Evolutionary conservation across 257 asterid genomes (phyloP), one percentile per base, ranked within the genome.

Genomic region (Gentiana dahurica): DNA sequence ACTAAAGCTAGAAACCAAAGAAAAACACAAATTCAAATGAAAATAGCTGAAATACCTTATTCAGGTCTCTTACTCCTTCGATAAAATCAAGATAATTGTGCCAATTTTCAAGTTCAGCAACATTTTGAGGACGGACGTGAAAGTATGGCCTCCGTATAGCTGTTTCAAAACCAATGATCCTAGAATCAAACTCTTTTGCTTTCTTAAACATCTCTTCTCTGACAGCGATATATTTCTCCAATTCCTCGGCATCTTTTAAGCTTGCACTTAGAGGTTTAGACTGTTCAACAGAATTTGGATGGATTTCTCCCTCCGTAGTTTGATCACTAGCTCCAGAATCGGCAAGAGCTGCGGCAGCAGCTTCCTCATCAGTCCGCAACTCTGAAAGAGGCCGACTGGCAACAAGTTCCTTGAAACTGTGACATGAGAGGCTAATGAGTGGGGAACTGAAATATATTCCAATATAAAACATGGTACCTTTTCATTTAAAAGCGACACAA

Each of bases 71-170:
- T 57, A 72, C 83, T 70, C 87, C 86, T 76, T 92, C 99, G 61
- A 81, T 76, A 73, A 83, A 88, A 77, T 88, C 87, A 58, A 92
- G 95, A 76, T 88, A 92, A 74, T 54, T 80, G 60, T 92, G 97
- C 99, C 99, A 92, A 71, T 92, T 92, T 61, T 88, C 99, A 71
- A 92, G 97, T 80, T 92, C 99, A 2, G 81, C 84, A 32, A 71
- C 78, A 74, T 81, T 82, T 61, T 88, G 95, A 60, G 95, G 95
- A 35, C 95, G 89, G 60, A 92, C 97, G 75, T 88, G 99, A 65
- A 88, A 92, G 74, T 92, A 92, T 44, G 99, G 99, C 87, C 99
- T 83, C 68, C 91, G 77, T 56, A 92, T 83, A 59, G 97, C 94
- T 57, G 94, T 80, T 82, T 92, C 99, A 72, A 83, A 92, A 65